phyloP scores from a whole-genome alignment of 352 stramenopile species.

The Aphanomyces invadans region DNA sequence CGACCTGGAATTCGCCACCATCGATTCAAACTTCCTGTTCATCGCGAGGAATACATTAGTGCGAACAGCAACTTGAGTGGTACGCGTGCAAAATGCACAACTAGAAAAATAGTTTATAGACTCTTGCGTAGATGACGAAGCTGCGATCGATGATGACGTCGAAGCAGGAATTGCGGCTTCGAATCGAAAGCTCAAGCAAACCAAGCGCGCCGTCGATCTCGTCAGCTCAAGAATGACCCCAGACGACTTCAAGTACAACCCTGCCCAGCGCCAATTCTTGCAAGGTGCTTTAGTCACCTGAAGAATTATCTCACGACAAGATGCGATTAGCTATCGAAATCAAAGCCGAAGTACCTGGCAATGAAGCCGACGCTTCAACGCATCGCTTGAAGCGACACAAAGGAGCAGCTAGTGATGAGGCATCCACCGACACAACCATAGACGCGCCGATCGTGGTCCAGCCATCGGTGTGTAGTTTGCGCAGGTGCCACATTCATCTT shows the following conservation, averaged over 20 bases:
- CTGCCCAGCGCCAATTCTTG: background rate
- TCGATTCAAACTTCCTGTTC: no score
- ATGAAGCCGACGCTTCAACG: background rate
- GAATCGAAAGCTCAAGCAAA: background rate
- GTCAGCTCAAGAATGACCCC: background rate
- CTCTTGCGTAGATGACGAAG: background rate
- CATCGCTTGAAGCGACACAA: background rate
- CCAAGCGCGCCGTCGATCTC: background rate
- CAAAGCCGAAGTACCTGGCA: background rate
- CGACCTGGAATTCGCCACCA: background rate
- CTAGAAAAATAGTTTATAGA: background rate
- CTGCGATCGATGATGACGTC: background rate
- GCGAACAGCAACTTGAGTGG: no score
- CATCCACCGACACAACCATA: no score
- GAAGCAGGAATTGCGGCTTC: background rate
- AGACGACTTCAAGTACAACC: slow-evolving; percentile 15
- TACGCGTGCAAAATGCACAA: no score
- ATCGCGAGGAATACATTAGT: no score
- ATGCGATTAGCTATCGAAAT: background rate
- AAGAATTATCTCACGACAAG: no score
- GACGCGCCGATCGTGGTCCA: no score
- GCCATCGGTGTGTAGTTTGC: no score
- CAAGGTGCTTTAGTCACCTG: slow-evolving; percentile 1
- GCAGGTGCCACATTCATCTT: no score
- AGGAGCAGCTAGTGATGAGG: background rate